Evolutionary conservation across 2,329 filamentous ascomycete species (phyloP).

Genomic region (Didymella keratinophila): DNA sequence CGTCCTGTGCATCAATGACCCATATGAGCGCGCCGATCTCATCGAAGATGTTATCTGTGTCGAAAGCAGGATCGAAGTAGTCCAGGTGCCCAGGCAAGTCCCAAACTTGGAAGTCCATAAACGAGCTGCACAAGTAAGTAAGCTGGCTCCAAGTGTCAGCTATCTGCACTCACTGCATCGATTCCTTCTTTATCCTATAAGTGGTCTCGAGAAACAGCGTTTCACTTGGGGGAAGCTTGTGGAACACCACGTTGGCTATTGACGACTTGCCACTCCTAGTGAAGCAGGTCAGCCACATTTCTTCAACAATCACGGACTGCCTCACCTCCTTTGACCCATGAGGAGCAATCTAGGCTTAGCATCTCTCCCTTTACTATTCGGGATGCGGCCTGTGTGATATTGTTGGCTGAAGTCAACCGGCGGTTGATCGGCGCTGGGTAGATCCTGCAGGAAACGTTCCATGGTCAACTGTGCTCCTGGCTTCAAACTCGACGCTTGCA

Average conservation of each 20-base stretch:
- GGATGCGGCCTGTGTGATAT: constrained; percentile 54
- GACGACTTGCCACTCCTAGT: constrained; percentile 95
- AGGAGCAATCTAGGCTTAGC: constrained; percentile 84
- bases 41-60: constrained; percentile 92
- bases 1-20: constrained; percentile 98
- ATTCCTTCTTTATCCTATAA: constrained; percentile 90
- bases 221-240: constrained; percentile 95
- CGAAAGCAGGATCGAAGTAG: constrained; percentile 87
- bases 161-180: constrained; percentile 76
- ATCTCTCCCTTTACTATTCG: constrained; percentile 62
- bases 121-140: constrained; percentile 69
- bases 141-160: background rate
- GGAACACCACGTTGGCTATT: constrained; percentile 98
- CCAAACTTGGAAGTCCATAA: constrained; percentile 99
- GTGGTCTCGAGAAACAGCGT: constrained; percentile 96
- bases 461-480: constrained; percentile 53
- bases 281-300: constrained; percentile 25
- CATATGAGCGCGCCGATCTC: constrained; percentile 95
- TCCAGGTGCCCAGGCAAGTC: constrained; percentile 96
- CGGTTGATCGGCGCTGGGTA: constrained; percentile 52
- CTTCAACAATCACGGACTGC: background rate
- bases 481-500: constrained; percentile 42
- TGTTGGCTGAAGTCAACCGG: constrained; percentile 49
- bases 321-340: constrained; percentile 92
- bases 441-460: constrained; percentile 54